Evolutionary conservation across 495 filamentous ascomycete species (phyloP), one percentile per base, ranked within the genome.

Genomic region (Hyphodiscus hymeniophilus): DNA sequence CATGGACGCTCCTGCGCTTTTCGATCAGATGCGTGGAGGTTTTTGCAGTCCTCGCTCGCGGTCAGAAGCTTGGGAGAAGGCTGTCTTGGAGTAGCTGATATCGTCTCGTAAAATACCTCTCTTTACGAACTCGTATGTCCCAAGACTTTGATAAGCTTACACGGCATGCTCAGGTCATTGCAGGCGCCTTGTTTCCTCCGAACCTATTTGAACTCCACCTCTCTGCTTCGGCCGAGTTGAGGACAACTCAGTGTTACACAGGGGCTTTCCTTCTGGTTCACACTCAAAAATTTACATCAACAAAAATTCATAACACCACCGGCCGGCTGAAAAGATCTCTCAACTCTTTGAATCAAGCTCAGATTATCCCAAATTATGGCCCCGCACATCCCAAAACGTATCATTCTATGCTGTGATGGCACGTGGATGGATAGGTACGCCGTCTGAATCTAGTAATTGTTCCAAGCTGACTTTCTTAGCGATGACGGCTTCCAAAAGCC

Each of bases 401-500:
- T 58, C 3, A 47, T 58, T 10, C 18, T 54, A 3, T 54, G 51
- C 32, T 55, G 51, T 35, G 56, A 58, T 55, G 56, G 56, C 3
- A 58, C 56, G 3, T 58, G 56, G 56, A 52, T 48, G 48, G 48
- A 57, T 20, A 41, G 31, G 52, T 51, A 38, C 5, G 52, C 36
- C 2, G 21, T n/a, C 32, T 2, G 7, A 16, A 16, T 44, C 39
- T 38, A 3, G 3, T 20, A 10, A 13, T 15, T 22, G 41, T 41
- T 36, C 7, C 24, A 18, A 17, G 28, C 45, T 53, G 12, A 53
- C 21, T 24, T 35, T 12, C 16, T 17, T 33, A 57, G 55, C 38
- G 51, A 58, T 38, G 55, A 54, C 36, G 55, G 55, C 13, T 58
- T 43, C 22, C 28, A 47, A n/a, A 54, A 54, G 18, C 55, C 56